Evolutionary conservation across 1,139 yeast genomes (phyloP), one percentile per base, ranked within the genome.

Genomic region (Blastobotrys aristatus): DNA sequence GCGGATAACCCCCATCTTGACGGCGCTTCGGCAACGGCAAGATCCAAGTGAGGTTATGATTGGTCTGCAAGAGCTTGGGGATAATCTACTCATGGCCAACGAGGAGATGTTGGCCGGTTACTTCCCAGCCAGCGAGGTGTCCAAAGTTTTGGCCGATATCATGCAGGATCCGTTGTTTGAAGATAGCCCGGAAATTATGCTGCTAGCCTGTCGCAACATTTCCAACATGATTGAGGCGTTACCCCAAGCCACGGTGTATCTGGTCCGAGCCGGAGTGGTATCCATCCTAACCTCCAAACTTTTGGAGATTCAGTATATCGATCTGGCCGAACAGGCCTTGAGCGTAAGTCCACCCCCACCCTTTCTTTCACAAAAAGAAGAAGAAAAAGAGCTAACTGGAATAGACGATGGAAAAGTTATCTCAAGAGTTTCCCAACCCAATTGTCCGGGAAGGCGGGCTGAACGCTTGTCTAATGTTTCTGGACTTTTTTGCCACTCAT

Each of bases 321-420:
- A 92, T 63, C 71, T 92, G 50, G 95, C 97, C 0, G 98, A 92
- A 63, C 97, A 90, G 64, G 90, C 92, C 0, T 68, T 92, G 39
- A 90, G 84, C 56, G 82, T 94, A 0, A 67, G 74, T 50, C 26
- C 5, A 6, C 27, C 27, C 27, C 27, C 10, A 5, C 27, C 27
- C 27, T 24, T 10, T 10, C 27, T 10, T 24, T 10, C 3, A 2
- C 6, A 26, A 40, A 31, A 29, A 29, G 20, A 18, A 4, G 33
- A 14, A 33, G 7, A 14, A 35, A 30, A 40, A 37, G 31, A 42
- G 36, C 29, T 37, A 24, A 31, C 41, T 30, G 40, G 18, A 36
- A 27, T 45, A 59, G 60, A 65, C 69, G 0, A 59, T 71, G 32
- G 67, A 66, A 48, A 62, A 64, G 31, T 61, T 71, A 3, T 68